phyloP scores from a whole-genome alignment of 2,329 filamentous ascomycete genomes.

The Aschersonia sp. region DNA sequence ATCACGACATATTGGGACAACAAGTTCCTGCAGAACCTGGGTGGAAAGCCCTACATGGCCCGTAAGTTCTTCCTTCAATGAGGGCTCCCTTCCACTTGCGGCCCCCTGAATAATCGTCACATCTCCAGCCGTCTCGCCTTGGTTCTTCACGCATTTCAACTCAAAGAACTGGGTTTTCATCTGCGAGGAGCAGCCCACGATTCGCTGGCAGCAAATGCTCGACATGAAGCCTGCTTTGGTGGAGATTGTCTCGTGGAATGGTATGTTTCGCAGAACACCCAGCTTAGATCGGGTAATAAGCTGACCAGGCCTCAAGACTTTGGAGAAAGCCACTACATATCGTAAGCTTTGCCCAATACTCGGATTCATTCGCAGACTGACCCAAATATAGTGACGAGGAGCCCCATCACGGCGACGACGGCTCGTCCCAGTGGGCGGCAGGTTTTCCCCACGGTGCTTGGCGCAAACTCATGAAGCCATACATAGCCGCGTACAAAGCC shows the following conservation, averaged over 20 bases:
- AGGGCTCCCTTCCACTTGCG: neutral
- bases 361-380: too few relatives aligned
- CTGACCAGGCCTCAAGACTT: constrained; percentile 5
- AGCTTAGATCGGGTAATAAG: neutral
- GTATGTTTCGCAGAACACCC: constrained; percentile 1
- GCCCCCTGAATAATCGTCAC: neutral
- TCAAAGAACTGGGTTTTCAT: constrained; percentile 11
- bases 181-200: constrained; percentile 9
- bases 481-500: constrained; percentile 9
- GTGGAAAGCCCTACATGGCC: constrained; percentile 8
- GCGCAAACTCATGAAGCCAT: constrained; percentile 9
- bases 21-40: constrained; percentile 6
- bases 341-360: constrained; percentile 2
- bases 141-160: constrained; percentile 12
- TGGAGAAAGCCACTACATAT: constrained; percentile 11
- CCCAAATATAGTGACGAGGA: constrained; percentile 5
- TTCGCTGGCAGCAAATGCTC: constrained; percentile 10
- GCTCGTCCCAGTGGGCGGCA: constrained; percentile 29
- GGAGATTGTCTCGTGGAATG: constrained; percentile 10
- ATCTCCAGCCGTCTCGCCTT: constrained; percentile 8
- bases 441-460: constrained; percentile 24
- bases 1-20: constrained; percentile 10
- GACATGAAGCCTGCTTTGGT: constrained; percentile 9
- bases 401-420: constrained; percentile 22
- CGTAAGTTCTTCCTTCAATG: constrained; percentile 5